A percentile compares a stretch with the other conserved stretches of the same genome.
Evolutionary conservation across 2,329 filamentous ascomycete species (phyloP).

Genomic region (Pseudogymnoascus verrucosus): DNA sequence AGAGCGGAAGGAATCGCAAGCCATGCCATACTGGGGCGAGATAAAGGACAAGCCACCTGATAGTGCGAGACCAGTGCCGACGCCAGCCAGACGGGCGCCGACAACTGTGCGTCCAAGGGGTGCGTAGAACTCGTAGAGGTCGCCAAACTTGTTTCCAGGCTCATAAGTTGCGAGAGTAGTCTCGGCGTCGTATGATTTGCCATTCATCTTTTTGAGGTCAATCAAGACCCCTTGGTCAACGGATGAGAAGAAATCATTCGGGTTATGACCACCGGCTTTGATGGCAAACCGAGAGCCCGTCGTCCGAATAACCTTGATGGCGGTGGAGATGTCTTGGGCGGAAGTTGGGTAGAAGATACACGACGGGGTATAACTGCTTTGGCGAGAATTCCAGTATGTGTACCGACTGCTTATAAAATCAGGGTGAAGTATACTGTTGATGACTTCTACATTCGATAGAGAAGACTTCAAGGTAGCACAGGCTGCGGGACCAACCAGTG

Average conservation of each 20-base stretch:
- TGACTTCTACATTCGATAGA: background rate
- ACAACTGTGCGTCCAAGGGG: background rate
- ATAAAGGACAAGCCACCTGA: constrained; percentile 33
- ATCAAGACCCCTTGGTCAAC: constrained; percentile 2
- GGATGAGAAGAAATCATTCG: background rate
- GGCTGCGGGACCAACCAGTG: background rate
- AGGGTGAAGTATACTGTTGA: background rate
- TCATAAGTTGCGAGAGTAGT: constrained; percentile 23
- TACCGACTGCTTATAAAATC: background rate
- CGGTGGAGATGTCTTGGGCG: constrained; percentile 17
- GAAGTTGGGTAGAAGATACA: constrained; percentile 19
- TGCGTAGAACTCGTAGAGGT: background rate
- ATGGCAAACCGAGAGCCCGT: constrained; percentile 24
- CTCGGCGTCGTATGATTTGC: constrained; percentile 6
- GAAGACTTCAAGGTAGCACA: background rate
- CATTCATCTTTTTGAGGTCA: background rate
- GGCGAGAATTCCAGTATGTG: constrained; percentile 15
- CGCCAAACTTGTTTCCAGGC: constrained; percentile 19
- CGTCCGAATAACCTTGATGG: constrained; percentile 11
- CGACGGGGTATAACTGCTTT: constrained; percentile 14
- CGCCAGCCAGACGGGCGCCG: background rate
- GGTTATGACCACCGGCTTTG: constrained; percentile 30
- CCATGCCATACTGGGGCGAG: constrained; percentile 37
- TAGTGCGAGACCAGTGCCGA: background rate
- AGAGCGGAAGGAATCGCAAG: constrained; percentile 40